Percentiles rank a stretch among this genome's conserved stretches.
phyloP scores from a whole-genome alignment of 176 grass and related monocot species.

The Musa acuminata region DNA sequence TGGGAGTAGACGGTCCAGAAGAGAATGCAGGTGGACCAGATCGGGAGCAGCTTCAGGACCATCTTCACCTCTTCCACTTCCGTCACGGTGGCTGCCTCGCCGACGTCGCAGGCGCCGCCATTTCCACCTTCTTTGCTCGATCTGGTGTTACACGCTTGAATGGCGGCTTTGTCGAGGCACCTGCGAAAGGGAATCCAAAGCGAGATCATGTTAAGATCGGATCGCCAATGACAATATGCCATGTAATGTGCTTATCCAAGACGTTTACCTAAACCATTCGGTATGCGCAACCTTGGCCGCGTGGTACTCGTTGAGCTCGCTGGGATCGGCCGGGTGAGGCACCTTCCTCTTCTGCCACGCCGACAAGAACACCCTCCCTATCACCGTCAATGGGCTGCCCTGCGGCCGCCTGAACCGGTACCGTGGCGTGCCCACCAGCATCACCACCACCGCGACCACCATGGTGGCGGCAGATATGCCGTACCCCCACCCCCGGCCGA shows the following conservation, averaged over 20 bases:
- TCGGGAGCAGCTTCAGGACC: slow-evolving; percentile 38
- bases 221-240: background rate
- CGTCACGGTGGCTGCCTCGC: slow-evolving; percentile 18
- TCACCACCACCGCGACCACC: slow-evolving; percentile 26
- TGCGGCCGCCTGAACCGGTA: slow-evolving; percentile 34
- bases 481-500: slow-evolving; percentile 29
- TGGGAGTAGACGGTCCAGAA: slow-evolving; percentile 62
- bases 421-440: slow-evolving; percentile 13
- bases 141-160: background rate
- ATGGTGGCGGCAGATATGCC: slow-evolving; percentile 25
- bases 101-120: background rate
- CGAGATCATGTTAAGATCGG: too few relatives aligned
- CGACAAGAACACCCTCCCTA: slow-evolving; percentile 26
- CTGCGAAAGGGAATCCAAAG: slow-evolving; percentile 1
- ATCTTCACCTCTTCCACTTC: slow-evolving; percentile 58
- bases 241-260: background rate
- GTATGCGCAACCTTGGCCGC: slow-evolving; percentile 31
- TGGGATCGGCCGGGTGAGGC: slow-evolving; percentile 16
- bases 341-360: slow-evolving; percentile 35
- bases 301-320: slow-evolving; percentile 28
- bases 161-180: slow-evolving; percentile 39
- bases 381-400: slow-evolving; percentile 38
- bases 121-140: background rate
- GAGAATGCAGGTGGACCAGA: slow-evolving; percentile 55
- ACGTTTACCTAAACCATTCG: slow-evolving; percentile 21